Evolutionary conservation across 2,329 filamentous ascomycete species (phyloP), one percentile per base, ranked within the genome.

Genomic region (Colletotrichum sp.): DNA sequence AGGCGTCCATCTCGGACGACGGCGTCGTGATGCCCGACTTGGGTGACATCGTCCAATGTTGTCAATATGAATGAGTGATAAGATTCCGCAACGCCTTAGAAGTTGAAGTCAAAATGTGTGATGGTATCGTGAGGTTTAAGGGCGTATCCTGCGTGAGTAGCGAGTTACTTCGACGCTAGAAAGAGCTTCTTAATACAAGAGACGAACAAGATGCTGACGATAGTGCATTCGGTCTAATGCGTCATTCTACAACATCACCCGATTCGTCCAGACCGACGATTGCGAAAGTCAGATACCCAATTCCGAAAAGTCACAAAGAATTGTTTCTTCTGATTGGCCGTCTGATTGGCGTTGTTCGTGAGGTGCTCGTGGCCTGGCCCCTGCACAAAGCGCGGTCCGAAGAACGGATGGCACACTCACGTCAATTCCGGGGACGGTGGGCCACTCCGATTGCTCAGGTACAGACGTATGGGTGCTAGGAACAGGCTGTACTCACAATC

Each of bases 1-100:
- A 73, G 8, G 48, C 13, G 30, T 65, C 69, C 61, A 65, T 71
- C 48, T 71, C 69, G 9, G 61, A 71, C n/a, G 71, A 73, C 32
- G 65, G 65, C 58, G 71, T 73, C 14, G 58, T 24, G 14, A 21
- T 21, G 32, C 71, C 71, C n/a, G 71, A 38, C 6, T 55, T 69
- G 48, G 64, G n/a, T 12, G 55, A 38, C 70, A 67, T 73, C n/a
- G 21, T 73, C 16, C 13, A 63, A 38, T 21, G 30, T 36, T 38
- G n/a, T 52, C 43, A 52, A 52, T 63, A 12, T 32, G 30, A 63
- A 26, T 63, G 32, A 65, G 6, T 65, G 59, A n/a, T 63, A 38
- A 65, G 14, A 43, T 38, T 24, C 62, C 24, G n/a, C 62, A 43
- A 28, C 34, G 24, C 36, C 36, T n/a, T 65, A 26, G 12, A 52